Percentiles rank a stretch among this genome's conserved stretches.
Evolutionary conservation across 2,329 filamentous ascomycete species (phyloP).

Genomic region (Mariannaea elegans): DNA sequence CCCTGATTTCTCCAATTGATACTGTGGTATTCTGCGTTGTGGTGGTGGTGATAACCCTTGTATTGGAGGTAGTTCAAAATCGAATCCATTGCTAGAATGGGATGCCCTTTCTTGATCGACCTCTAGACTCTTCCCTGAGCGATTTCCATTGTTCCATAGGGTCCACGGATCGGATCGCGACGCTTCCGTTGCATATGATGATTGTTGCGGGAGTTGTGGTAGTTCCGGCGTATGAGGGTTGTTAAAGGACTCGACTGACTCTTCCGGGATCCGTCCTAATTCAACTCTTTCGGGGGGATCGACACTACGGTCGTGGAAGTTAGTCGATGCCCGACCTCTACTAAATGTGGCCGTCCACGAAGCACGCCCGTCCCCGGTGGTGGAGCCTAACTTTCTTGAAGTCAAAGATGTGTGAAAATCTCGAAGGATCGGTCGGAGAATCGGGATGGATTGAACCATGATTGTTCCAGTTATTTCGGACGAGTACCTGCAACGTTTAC

Average conservation of each 20-base stretch:
- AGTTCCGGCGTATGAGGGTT: conserved; percentile 4
- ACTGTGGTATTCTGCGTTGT: background rate
- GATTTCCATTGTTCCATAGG: conserved; percentile 20
- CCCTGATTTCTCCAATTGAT: background rate
- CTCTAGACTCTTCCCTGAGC: conserved; percentile 28
- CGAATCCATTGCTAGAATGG: conserved; percentile 33
- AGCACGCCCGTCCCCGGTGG: conserved; percentile 26
- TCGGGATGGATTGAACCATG: conserved; percentile 63
- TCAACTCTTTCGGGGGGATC: conserved; percentile 26
- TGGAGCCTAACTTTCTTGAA: conserved; percentile 32
- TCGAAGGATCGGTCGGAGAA: conserved; percentile 56
- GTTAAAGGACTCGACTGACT: conserved; percentile 10
- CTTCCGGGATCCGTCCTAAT: conserved; percentile 33
- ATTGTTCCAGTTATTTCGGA: conserved; percentile 63
- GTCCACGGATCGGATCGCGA: conserved; percentile 30
- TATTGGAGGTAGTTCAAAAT: conserved; percentile 27
- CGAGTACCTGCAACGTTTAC: conserved; percentile 47
- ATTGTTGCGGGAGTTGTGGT: background rate
- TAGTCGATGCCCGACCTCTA: conserved; percentile 31
- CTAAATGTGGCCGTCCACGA: conserved; percentile 33
- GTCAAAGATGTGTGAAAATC: conserved; percentile 38
- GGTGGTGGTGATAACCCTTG: conserved; percentile 38
- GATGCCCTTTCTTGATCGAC: conserved; percentile 17
- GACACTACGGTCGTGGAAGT: conserved; percentile 9
- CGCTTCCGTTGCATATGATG: background rate